Conservation (phyloP, 2,329 filamentous ascomycete genomes). For the Cryphonectria carpinicola region DNA sequence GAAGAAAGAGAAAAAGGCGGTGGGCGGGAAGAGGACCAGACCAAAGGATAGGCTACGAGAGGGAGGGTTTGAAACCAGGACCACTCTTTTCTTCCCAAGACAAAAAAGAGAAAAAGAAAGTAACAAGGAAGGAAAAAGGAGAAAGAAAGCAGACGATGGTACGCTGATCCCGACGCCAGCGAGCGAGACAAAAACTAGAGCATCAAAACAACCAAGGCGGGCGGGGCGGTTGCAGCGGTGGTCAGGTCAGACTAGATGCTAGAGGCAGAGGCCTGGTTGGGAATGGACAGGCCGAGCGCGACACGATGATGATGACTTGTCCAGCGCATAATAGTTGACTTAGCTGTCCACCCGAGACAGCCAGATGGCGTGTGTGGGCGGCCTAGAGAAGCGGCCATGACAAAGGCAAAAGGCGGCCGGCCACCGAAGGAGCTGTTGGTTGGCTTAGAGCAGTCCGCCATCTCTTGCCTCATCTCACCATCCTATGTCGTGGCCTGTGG, state of each 20-base stretch:
- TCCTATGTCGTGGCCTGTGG: background rate
- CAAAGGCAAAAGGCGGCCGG: background rate
- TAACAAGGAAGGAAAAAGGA: background rate
- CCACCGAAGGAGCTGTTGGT: slow-evolving; percentile 12
- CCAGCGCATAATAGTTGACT: background rate
- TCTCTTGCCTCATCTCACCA: slow-evolving; percentile 1
- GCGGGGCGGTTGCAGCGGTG: background rate
- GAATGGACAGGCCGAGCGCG: background rate
- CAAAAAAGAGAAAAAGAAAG: background rate
- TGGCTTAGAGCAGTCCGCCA: slow-evolving; percentile 13
- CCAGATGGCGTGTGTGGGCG: background rate
- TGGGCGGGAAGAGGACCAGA: background rate
- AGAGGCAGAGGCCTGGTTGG: background rate
- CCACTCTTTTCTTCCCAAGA: background rate
- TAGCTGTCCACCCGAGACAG: background rate
- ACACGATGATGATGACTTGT: background rate
- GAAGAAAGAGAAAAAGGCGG: background rate
- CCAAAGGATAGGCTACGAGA: background rate
- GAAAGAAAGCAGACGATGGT: no score
- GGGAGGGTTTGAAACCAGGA: background rate
- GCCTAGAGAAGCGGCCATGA: slow-evolving; percentile 1
- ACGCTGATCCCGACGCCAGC: background rate
- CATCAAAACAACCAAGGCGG: background rate
- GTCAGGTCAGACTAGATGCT: background rate
- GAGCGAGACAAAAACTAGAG: background rate